Evolutionary conservation across 768 basidiomycete species (phyloP), one percentile per base, ranked within the genome.

Genomic region (Tricholoma bakamatsutake): DNA sequence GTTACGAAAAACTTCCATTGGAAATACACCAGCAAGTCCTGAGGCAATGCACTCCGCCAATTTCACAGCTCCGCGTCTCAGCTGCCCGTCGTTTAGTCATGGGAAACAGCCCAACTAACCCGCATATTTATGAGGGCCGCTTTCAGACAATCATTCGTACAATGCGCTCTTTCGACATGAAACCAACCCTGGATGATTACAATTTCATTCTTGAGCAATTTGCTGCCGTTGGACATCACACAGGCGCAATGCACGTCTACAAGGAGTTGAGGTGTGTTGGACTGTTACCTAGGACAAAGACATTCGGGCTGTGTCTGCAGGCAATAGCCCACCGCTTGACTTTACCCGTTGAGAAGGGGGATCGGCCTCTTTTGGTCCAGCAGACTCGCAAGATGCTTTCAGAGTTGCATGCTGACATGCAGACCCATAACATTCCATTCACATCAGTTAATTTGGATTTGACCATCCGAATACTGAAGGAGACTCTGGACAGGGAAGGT

Each of bases 131-230:
- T 62, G 90, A 91, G 69, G 68, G 73, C 15, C 83, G 90, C 30
- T 80, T 90, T 62, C 81, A 82, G 66, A 69, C 76, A 17, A 72
- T 93, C 64, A 80, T 93, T 57, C 76, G 76, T 52, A 88, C 88
- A 66, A 90, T 92, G 21, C 82, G 82, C 52, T 72, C 75, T 37
- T 63, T 78, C 11, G 83, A 82, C 2, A 62, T 64, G 54, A 65
- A 68, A 43, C 76, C 80, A 18, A 55, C 78, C 69, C 56, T 86
- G 52, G 80, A 83, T 2, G 91, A 93, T 67, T 93, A 87, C 67
- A 78, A 91, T 66, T 85, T 84, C 63, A 71, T 93, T 57, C 67
- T 93, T 50, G 77, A 80, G 58, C 87, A 90, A 57, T 90, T 90
- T 57, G 86, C 89, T 33, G 82, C 84, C 0, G 81, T 83, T 3